Evolutionary conservation across 2,329 filamentous ascomycete species (phyloP).

Genomic region (Dactylellina drechsleri): DNA sequence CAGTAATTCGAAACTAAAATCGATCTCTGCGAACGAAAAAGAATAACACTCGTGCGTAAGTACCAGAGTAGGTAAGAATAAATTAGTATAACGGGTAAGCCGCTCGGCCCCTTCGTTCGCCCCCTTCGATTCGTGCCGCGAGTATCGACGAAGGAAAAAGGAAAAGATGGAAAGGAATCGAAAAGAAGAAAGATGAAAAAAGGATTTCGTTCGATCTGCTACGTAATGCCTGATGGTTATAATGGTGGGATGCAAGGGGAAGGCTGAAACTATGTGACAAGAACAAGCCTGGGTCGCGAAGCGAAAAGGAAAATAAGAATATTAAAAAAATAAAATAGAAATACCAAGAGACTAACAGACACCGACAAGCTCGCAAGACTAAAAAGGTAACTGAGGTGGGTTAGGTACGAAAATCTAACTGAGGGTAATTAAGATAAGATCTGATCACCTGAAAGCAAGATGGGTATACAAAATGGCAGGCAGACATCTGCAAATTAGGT

Average conservation of each 20-base stretch:
- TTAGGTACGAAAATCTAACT: slow-evolving; percentile 8
- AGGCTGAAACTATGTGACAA: slow-evolving; percentile 40
- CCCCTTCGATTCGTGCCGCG: slow-evolving; percentile 4
- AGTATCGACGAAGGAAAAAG: slow-evolving; percentile 1
- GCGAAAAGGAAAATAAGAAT: slow-evolving; percentile 30
- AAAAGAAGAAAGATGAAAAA: slow-evolving; percentile 3
- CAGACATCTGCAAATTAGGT: slow-evolving; percentile 11
- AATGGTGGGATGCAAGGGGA: slow-evolving; percentile 41
- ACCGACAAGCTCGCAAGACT: slow-evolving; percentile 1
- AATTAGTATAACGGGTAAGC: background rate
- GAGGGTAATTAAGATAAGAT: slow-evolving; percentile 23
- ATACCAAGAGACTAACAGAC: slow-evolving; percentile 11
- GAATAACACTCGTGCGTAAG: background rate
- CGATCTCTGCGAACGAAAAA: too few relatives aligned
- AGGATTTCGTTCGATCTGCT: slow-evolving; percentile 23
- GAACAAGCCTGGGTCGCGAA: slow-evolving; percentile 8
- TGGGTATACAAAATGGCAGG: slow-evolving; percentile 11
- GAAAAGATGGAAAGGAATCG: background rate
- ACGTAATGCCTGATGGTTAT: slow-evolving; percentile 27
- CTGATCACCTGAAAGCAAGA: background rate
- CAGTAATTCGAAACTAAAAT: background rate
- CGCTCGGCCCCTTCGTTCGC: background rate
- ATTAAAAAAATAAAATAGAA: background rate
- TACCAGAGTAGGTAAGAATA: background rate
- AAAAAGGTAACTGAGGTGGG: slow-evolving; percentile 24